Base-by-base conservation (phyloP, 345 rosid genomes). In the Nasturtium officinale region DNA sequence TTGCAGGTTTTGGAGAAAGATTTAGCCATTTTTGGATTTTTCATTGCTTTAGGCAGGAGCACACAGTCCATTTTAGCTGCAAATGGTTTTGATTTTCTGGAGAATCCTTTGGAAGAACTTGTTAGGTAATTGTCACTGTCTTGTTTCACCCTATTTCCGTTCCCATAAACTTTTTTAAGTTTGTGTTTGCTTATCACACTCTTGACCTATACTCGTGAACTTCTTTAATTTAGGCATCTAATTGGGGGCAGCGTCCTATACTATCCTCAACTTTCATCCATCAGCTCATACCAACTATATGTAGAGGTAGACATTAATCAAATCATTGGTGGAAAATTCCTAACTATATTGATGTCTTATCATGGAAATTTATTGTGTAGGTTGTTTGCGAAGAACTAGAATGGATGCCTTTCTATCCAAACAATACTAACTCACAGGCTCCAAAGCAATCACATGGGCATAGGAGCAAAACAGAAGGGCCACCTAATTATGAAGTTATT, bases 1-100 rank as follows among this genome's bases (percentile, higher is more conserved):
- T 61, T 79, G 84, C 91, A 95, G 97, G 87, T 90, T 53, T 77
- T 95, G 85, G 99, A 89, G 82, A 91, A 83, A 81, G 99, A 95
- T 82, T 85, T 95, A 86, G 91, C 99, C 70, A 88, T 91, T 74
- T 91, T 91, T 87, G 99, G 99, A 72, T 91, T 91, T 84, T 95
- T 95, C 82, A 91, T 91, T 81, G 96, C 96, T 71, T 81, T 95
- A 16, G 97, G 99, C 65, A 83, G 96, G 82, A 91, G 91, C 71
- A 83, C 90, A 11, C 85, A 85, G 72, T 81, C 85, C 64, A 83
- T 75, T 81, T 73, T 91, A 79, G 84, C 87, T 67, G 90, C 88
- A 54, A 90, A 95, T 81, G 99, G 97, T 72, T 95, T 84, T 76
- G 89, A 82, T 77, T 85, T 78, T 26, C 57, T 87, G 56, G 85